Evolutionary conservation across 2,329 filamentous ascomycete genomes (phyloP), one percentile per base, ranked within the genome.

Genomic region (Gnomoniopsis smithogilvyi): DNA sequence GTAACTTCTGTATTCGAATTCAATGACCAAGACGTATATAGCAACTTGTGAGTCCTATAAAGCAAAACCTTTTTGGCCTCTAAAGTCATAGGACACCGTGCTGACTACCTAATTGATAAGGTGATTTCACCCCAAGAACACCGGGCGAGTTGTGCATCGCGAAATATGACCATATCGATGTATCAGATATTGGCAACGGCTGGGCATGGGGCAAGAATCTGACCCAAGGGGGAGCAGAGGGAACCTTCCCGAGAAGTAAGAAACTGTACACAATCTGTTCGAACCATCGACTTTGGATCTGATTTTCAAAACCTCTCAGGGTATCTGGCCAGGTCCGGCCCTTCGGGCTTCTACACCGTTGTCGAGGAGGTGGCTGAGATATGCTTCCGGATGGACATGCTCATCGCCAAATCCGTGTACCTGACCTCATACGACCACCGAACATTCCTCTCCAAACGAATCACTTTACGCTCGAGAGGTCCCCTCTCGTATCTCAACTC

Each of bases 171-270:
- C 36, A 41, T 24, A 51, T 56, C 46, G 10, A 51, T 15, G 10
- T 56, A 17, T 56, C 54, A 22, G 54, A 56, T 19, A 30, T 56
- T 22, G 54, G 54, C 22, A 30, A 56, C 30, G 54, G 54, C 10
- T 56, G 54, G 54, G 46, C 15, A 11, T 56, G 54, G 54, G 54
- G 54, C 46, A 50, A 56, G 47, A 56, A 56, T 19, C 26, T 56
- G 34, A 51, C 24, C 22, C 54, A 43, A 33, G 34, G 38, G 6
- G 54, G 54, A 11, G 26, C 22, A 24, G 54, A 56, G 24, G 54
- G 54, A 17, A 56, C 33, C 3, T 51, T 56, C 36, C 47, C 54
- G 10, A 56, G 49, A 7, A 19, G 54, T 56, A 33, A 17, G 54
- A n/a, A n/a, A n/a, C n/a, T n/a, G n/a, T n/a, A n/a, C n/a, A n/a